Evolutionary conservation across 1,284 basidiomycete genomes (phyloP), one percentile per base, ranked within the genome.

Genomic region (Malassezia cuniculi): DNA sequence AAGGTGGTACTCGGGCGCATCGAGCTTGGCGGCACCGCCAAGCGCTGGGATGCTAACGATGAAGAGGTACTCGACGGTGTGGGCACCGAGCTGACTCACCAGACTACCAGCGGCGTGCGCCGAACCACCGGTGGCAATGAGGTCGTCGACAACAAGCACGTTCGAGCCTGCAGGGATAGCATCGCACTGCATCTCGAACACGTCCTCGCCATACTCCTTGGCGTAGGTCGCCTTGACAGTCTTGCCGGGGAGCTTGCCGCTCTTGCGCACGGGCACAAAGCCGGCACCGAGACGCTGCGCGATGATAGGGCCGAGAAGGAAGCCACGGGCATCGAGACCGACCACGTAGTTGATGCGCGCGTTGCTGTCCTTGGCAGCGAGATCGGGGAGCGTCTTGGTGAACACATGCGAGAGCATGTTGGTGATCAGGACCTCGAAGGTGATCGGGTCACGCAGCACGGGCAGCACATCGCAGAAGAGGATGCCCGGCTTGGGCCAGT

Each of bases 181-280:
- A 41, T 80, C 82, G 27, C 76, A 74, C 70, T 97, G 93, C 78
- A 97, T 90, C 71, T 97, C 87, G 60, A 94, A 93, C 9, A 77
- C 72, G 65, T 94, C 89, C 81, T 86, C 82, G 22, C 90, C 93
- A 60, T 97, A 97, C 68, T 99, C 93, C 73, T 95, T 95, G 65
- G 79, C 77, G 63, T 89, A 97, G 31, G 76, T 75, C 2, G 78
- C 82, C 39, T 75, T 74, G 29, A 81, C 76, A 64, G 80, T 83
- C 49, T 78, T 68, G 35, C 93, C 93, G 5, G 93, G 93, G 18
- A 99, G 75, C 70, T 97, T 99, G 11, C 89, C 90, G 49, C 72
- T 73, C 72, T 99, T 99, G 49, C 93, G 76, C 16, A 97, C 87
- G 15, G 93, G 89, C 1, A 95, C 87, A 58, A 99, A 99, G 8